A percentile compares a stretch with the other conserved stretches of the same genome.
These are phyloP conservation scores for Candida nemodendra DNA, from an alignment of 805 yeast species.

Conservation along the genomic window DNA sequence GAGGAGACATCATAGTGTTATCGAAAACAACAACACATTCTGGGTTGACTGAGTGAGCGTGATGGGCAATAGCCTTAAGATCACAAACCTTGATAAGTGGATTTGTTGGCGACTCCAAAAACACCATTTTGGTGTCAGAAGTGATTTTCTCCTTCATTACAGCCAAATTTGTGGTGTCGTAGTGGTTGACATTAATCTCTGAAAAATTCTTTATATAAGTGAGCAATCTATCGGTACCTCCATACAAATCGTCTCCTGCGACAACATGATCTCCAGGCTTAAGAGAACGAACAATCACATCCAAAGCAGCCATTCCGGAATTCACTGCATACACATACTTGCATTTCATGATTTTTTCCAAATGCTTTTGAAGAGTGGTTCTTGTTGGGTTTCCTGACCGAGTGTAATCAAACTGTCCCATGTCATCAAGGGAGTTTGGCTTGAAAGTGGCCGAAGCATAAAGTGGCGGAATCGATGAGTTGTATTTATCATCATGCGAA, in stretches of 20 bases:
- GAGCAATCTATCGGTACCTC: slow-evolving; percentile 87
- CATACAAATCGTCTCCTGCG: slow-evolving; percentile 93
- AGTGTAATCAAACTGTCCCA: slow-evolving; percentile 85
- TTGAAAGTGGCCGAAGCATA: slow-evolving; percentile 96
- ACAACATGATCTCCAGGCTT: slow-evolving; percentile 85
- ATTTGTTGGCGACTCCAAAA: slow-evolving; percentile 90
- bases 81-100: slow-evolving; percentile 89
- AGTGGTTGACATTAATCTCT: slow-evolving; percentile 66
- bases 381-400: slow-evolving; percentile 95
- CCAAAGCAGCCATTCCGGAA: slow-evolving; percentile 91
- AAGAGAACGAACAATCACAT: slow-evolving; percentile 73
- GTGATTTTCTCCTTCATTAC: slow-evolving; percentile 57
- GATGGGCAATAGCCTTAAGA: slow-evolving; percentile 60
- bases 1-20: slow-evolving; percentile 96
- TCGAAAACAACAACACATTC: slow-evolving; percentile 78
- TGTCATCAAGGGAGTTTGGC: slow-evolving; percentile 64
- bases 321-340: slow-evolving; percentile 75
- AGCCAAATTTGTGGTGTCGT: slow-evolving; percentile 75
- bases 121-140: slow-evolving; percentile 66
- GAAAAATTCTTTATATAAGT: slow-evolving; percentile 66
- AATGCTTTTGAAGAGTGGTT: slow-evolving; percentile 71
- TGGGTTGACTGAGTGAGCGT: slow-evolving; percentile 68
- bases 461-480: slow-evolving; percentile 82
- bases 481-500: slow-evolving; percentile 64
- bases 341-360: slow-evolving; percentile 80